Conservation (phyloP, 2,329 filamentous ascomycete species). For the Ophiostoma sp. region DNA sequence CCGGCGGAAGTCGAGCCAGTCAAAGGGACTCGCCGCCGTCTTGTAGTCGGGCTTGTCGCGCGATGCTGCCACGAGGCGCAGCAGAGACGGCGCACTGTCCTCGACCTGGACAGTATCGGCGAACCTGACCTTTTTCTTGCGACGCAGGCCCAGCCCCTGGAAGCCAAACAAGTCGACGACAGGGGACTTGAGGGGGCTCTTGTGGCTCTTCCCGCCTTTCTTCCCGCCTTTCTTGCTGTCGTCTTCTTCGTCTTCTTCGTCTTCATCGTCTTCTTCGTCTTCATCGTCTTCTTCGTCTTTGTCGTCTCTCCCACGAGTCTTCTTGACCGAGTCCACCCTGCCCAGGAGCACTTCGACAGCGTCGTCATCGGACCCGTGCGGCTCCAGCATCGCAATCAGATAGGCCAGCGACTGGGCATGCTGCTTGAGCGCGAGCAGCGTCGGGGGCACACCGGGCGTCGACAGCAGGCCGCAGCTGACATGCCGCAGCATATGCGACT, state of each 20-base stretch:
- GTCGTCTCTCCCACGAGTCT: not conserved
- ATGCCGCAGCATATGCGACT: conserved; percentile 38
- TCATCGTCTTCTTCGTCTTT: not conserved
- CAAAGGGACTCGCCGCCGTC: conserved; percentile 43
- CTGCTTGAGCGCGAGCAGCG: conserved; percentile 53
- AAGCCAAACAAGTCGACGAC: not conserved
- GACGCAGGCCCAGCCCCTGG: not conserved
- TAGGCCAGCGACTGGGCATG: conserved; percentile 53
- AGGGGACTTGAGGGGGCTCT: not conserved
- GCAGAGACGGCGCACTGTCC: not conserved
- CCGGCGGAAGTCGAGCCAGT: conserved; percentile 50
- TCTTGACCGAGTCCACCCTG: not conserved
- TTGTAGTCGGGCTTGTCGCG: not conserved
- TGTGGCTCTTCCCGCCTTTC: no score
- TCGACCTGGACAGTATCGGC: not conserved
- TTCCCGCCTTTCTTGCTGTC: not conserved
- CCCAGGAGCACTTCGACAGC: conserved; percentile 18
- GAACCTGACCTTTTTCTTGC: not conserved
- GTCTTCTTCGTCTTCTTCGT: not conserved
- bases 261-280: not conserved
- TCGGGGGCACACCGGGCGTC: conserved; percentile 46
- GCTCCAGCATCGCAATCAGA: conserved; percentile 46
- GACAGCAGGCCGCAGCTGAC: conserved; percentile 56
- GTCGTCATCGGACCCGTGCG: conserved; percentile 27
- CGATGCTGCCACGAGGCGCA: conserved; percentile 4